phyloP scores from a whole-genome alignment of 805 yeast species.

The Wickerhamiella galacta region DNA sequence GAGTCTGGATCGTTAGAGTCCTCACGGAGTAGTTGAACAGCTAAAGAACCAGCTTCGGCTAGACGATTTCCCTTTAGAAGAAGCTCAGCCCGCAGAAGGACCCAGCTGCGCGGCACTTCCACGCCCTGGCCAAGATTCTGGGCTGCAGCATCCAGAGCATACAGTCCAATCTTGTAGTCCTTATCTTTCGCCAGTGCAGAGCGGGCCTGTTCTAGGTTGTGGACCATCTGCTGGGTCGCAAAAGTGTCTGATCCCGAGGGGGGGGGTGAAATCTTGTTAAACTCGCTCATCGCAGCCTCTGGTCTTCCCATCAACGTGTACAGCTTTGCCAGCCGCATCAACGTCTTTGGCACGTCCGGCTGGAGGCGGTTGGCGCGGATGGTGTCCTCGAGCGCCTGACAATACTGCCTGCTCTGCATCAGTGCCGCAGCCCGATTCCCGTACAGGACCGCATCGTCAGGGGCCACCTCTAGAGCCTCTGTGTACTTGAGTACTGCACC shows the following conservation, averaged over 20 bases:
- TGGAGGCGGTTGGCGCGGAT: constrained; percentile 18
- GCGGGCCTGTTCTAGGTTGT: constrained; percentile 22
- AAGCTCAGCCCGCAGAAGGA: constrained; percentile 19
- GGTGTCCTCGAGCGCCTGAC: constrained; percentile 23
- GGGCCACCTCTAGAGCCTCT: constrained; percentile 23
- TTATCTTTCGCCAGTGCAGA: constrained; percentile 13
- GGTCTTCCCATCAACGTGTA: constrained; percentile 21
- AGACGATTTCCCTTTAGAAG: constrained; percentile 17
- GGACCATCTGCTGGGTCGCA: constrained; percentile 24
- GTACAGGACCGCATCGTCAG: constrained; percentile 21
- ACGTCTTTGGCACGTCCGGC: constrained; percentile 21
- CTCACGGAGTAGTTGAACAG: constrained; percentile 22
- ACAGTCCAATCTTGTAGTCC: constrained; percentile 20
- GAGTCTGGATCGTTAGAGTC: constrained; percentile 26
- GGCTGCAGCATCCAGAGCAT: constrained; percentile 24
- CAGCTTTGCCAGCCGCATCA: constrained; percentile 23
- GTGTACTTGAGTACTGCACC: constrained; percentile 20
- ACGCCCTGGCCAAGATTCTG: constrained; percentile 22
- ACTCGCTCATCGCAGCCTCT: constrained; percentile 21
- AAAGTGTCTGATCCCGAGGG: constrained; percentile 14
- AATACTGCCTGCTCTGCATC: constrained; percentile 21
- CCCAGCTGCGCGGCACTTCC: constrained; percentile 22
- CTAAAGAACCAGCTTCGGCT: constrained; percentile 24
- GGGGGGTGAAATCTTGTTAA: constrained; percentile 11
- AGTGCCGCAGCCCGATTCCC: constrained; percentile 27